Base-by-base conservation (phyloP, 371 early-diverging fungal species). In the Blakeslea trispora region DNA sequence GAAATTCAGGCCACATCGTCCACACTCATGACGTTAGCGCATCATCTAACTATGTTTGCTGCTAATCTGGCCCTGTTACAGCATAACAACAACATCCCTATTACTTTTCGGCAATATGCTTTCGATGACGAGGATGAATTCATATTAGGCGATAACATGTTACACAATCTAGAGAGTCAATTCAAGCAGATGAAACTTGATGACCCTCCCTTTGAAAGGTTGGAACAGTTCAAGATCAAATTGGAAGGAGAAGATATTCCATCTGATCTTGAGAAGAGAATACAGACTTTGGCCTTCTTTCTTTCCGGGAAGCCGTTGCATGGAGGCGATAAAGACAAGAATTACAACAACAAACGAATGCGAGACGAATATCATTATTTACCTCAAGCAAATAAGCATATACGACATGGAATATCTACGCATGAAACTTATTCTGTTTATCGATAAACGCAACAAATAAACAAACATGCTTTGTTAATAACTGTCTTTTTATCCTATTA, bases 141-240 rank as follows among this genome's bases (percentile, higher is more conserved):
- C 45, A 40, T 43, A 13, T 39, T 74, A 39, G 74, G 70, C 22
- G 57, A 61, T 19, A 51, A 45, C 18, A 53, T 63, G 24, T 49
- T 68, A 45, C 52, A 53, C 37, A 52, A 60, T 49, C 45, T 72
- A 3, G 43, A 43, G 50, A 48, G 49, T 18, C 49, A 57, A 32
- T 44, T 69, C 10, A 40, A 42, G 15, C 23, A 53, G 5, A 50
- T 71, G 22, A 59, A 40, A 34, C 56, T 76, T 18, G 76, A 76
- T 48, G 76, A 76, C 45, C 76, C 76, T 15, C 76, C 76, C 22
- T 76, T 76, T 63, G 76, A 76, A 55, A 56, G 67, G 32, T 35
- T 76, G 10, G 32, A 48, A 4, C 47, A 59, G 39, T 63, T 71
- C 37, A 28, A 49, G 43, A 57, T 75, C 15, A 17, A 39, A 10